phyloP scores from a whole-genome alignment of 2,329 filamentous ascomycete species.

The Xylaria sp. region DNA sequence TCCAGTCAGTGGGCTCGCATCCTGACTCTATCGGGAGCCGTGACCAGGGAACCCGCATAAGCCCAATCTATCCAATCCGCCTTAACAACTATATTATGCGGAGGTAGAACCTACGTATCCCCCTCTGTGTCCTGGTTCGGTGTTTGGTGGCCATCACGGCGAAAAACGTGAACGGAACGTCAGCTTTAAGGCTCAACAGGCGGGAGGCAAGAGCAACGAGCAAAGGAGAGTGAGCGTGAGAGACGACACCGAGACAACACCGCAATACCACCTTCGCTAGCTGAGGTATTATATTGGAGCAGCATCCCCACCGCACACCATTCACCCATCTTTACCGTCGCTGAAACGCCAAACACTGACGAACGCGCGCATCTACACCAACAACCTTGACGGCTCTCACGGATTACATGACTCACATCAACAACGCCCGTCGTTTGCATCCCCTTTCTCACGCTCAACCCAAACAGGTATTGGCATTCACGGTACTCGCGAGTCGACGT shows the following conservation, averaged over 20 bases:
- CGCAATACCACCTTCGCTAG: not conserved
- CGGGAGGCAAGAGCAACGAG: conserved; percentile 1
- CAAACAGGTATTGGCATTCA: not conserved
- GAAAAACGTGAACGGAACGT: conserved; percentile 1
- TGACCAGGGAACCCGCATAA: conserved; percentile 22
- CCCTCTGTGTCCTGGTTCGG: conserved; percentile 6
- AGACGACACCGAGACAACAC: conserved; percentile 11
- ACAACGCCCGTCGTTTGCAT: conserved; percentile 1
- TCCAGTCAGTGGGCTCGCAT: conserved; percentile 8
- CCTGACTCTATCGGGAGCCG: conserved; percentile 23
- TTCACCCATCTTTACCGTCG: conserved; percentile 10
- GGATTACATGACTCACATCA: not conserved
- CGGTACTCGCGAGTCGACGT: not conserved
- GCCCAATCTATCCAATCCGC: conserved; percentile 15
- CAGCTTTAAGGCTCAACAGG: conserved; percentile 12
- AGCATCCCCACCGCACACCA: conserved; percentile 11
- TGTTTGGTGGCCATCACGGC: conserved; percentile 3
- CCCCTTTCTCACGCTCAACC: not conserved
- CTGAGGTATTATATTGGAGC: conserved; percentile 12
- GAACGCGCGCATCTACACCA: conserved; percentile 17
- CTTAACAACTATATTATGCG: conserved; percentile 25
- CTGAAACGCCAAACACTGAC: conserved; percentile 16
- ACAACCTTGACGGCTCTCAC: not conserved
- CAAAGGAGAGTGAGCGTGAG: conserved; percentile 4
- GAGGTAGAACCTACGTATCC: conserved; percentile 17